Conservation (phyloP, 805 yeast genomes). For the Candida glaebosa region DNA sequence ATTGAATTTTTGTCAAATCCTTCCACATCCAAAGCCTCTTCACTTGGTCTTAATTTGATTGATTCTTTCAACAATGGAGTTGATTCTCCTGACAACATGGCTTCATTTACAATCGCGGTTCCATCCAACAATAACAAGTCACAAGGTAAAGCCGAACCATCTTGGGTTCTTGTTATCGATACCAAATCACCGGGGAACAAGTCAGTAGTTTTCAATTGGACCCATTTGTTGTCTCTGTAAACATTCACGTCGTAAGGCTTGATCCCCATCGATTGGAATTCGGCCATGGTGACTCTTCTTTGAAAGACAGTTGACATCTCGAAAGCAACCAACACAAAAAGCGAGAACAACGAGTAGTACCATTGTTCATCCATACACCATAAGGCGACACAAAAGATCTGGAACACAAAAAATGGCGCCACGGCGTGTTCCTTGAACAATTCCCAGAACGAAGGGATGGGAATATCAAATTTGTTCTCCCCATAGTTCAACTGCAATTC, state of each 20-base stretch:
- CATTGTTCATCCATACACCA: slow-evolving; percentile 97
- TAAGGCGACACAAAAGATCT: slow-evolving; percentile 88
- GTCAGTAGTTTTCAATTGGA: slow-evolving; percentile 61
- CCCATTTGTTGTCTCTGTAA: slow-evolving; percentile 70
- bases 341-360: slow-evolving; percentile 88
- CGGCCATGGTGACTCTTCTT: slow-evolving; percentile 90
- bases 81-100: slow-evolving; percentile 98
- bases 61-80: slow-evolving; percentile 95
- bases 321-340: slow-evolving; percentile 88
- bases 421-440: slow-evolving; percentile 96
- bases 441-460: slow-evolving; percentile 87
- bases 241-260: slow-evolving; percentile 82
- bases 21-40: slow-evolving; percentile 66
- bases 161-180: slow-evolving; percentile 82
- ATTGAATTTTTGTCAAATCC: slow-evolving; percentile 86
- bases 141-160: slow-evolving; percentile 92
- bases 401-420: slow-evolving; percentile 97
- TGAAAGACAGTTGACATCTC: slow-evolving; percentile 95
- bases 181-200: slow-evolving; percentile 90
- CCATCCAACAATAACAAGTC: slow-evolving; percentile 86
- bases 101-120: slow-evolving; percentile 94
- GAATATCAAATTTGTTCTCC: slow-evolving; percentile 85
- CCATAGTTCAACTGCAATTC: slow-evolving; percentile 64
- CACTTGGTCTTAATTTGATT: slow-evolving; percentile 72
- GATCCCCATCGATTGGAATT: slow-evolving; percentile 95